phyloP scores from a whole-genome alignment of 2,329 filamentous ascomycete genomes.

The Neofusicoccum sp. region DNA sequence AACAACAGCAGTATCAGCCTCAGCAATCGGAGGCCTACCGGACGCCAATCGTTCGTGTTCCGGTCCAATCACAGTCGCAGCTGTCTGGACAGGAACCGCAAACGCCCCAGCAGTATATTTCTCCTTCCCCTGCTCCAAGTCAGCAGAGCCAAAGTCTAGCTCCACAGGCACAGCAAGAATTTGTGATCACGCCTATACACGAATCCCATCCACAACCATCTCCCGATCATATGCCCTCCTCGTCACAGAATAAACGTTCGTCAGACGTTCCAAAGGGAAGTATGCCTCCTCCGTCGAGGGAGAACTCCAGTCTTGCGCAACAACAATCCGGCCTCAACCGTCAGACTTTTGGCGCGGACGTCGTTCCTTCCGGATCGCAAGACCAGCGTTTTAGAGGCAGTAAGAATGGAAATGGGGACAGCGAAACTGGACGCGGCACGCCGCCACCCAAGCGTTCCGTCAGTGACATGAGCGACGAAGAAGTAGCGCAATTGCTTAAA shows the following conservation, averaged over 20 bases:
- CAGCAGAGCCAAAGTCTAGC: conserved; percentile 34
- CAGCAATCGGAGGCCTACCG: conserved; percentile 30
- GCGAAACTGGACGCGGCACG: conserved; percentile 41
- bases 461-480: conserved; percentile 48
- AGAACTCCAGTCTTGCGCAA: background rate
- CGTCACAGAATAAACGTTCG: conserved; percentile 2
- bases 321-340: background rate
- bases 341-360: conserved; percentile 46
- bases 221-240: conserved; percentile 11
- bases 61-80: conserved; percentile 21
- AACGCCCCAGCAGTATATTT: conserved; percentile 33
- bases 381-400: conserved; percentile 43
- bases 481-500: conserved; percentile 46
- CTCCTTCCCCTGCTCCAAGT: conserved; percentile 29
- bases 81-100: conserved; percentile 32
- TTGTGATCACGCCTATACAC: conserved; percentile 3
- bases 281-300: background rate
- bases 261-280: conserved; percentile 6
- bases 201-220: background rate
- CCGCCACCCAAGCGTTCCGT: conserved; percentile 43
- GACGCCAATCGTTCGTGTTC: conserved; percentile 27
- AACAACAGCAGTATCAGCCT: conserved; percentile 6
- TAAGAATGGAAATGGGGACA: conserved; percentile 31
- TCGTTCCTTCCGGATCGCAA: conserved; percentile 45
- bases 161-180: conserved; percentile 16